Evolutionary conservation across 1,139 yeast species (phyloP).

Genomic region (Wickerhamiella infanticola): DNA sequence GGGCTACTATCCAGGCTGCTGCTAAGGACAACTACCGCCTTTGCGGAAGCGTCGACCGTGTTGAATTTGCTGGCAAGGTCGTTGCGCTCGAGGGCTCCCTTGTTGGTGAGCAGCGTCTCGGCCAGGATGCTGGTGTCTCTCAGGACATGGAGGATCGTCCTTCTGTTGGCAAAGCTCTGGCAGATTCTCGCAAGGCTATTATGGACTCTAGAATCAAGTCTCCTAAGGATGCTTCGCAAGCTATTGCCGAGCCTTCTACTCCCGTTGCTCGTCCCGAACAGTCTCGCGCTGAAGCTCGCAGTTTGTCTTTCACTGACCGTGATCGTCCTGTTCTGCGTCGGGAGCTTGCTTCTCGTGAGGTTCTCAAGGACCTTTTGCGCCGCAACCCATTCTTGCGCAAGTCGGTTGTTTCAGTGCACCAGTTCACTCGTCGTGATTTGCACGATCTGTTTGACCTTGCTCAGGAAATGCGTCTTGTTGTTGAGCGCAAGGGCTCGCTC

Average conservation of each 20-base stretch:
- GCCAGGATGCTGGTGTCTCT: conserved; percentile 11
- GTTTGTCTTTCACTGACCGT: conserved; percentile 13
- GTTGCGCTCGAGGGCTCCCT: conserved; percentile 73
- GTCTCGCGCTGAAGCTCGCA: conserved; percentile 5
- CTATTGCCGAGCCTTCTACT: conserved; percentile 21
- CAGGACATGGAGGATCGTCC: conserved; percentile 6
- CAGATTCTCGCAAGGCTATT: not conserved
- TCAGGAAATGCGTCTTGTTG: conserved; percentile 94
- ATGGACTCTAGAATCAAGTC: not conserved
- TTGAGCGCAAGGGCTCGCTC: conserved; percentile 89
- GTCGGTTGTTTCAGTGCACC: conserved; percentile 76
- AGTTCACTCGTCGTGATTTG: conserved; percentile 72
- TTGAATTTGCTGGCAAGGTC: conserved; percentile 60
- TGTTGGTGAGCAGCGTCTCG: conserved; percentile 25
- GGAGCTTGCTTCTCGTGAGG: conserved; percentile 56
- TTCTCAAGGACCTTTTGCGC: conserved; percentile 61
- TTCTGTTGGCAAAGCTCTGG: conserved; percentile 11
- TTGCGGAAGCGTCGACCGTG: conserved; percentile 79
- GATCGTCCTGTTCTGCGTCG: conserved; percentile 26
- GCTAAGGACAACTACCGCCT: conserved; percentile 25
- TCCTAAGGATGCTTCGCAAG: not conserved
- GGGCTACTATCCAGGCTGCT: conserved; percentile 34
- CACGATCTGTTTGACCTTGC: conserved; percentile 92
- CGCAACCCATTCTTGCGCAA: conserved; percentile 82
- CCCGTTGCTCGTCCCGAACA: not conserved